phyloP scores from a whole-genome alignment of 306 rosid genomes.

The Sicyos baderoa region DNA sequence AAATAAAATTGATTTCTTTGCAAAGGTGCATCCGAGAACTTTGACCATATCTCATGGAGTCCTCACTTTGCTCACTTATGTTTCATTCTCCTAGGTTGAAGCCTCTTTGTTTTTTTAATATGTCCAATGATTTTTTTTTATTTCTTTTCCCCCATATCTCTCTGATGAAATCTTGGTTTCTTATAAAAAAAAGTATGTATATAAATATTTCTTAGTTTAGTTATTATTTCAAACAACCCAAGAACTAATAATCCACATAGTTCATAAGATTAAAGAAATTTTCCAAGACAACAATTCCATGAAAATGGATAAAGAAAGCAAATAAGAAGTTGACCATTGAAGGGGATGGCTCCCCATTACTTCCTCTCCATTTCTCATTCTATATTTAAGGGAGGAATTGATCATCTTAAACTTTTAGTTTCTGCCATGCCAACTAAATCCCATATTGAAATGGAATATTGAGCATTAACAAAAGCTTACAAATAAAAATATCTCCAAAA shows the following conservation, averaged over 20 bases:
- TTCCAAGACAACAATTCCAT: background rate
- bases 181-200: too few species aligned
- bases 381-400: background rate
- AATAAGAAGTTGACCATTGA: conserved; percentile 6
- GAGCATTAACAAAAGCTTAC: background rate
- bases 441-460: background rate
- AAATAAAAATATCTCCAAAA: too few species aligned
- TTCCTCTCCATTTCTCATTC: conserved; percentile 29
- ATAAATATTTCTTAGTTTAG: background rate
- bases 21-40: too few species aligned
- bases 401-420: background rate
- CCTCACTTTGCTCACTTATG: background rate
- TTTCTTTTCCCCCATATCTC: too few species aligned
- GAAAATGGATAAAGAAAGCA: conserved; percentile 11
- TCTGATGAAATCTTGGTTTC: too few species aligned
- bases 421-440: background rate
- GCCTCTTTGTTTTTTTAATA: too few species aligned
- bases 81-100: background rate
- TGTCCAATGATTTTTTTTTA: too few species aligned
- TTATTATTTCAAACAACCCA: background rate
- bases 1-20: background rate
- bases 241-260: background rate
- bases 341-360: conserved; percentile 25
- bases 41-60: too few species aligned
- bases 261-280: background rate